Conservation (phyloP, 2,329 filamentous ascomycete species). For the Fusarium falciforme region DNA sequence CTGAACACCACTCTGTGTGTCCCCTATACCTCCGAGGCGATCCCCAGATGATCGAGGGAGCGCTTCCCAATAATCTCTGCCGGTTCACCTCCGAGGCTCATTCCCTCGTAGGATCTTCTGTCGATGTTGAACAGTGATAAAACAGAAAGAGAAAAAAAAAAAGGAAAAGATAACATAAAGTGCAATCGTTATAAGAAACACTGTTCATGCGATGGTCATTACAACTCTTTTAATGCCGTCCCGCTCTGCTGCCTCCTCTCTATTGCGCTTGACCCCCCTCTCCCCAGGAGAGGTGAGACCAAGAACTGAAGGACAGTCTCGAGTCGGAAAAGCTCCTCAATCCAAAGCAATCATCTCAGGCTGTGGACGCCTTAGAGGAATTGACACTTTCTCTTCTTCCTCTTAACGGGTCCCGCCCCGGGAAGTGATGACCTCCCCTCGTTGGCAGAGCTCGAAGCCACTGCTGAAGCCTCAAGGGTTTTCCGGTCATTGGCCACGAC, state of each 20-base stretch:
- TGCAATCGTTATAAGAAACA: conserved; percentile 50
- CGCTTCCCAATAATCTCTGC: conserved; percentile 37
- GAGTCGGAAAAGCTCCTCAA: conserved; percentile 28
- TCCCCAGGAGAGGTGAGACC: conserved; percentile 30
- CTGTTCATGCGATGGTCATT: conserved; percentile 55
- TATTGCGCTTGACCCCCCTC: conserved; percentile 22
- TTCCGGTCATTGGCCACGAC: conserved; percentile 85
- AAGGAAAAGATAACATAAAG: conserved; percentile 44
- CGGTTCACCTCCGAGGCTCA: conserved; percentile 29
- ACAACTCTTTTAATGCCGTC: conserved; percentile 52
- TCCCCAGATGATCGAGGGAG: conserved; percentile 31
- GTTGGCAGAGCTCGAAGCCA: conserved; percentile 51
- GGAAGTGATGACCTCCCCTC: conserved; percentile 55
- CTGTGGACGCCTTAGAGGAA: conserved; percentile 69
- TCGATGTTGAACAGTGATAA: conserved; percentile 38
- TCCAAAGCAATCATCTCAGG: conserved; percentile 29
- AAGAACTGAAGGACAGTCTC: conserved; percentile 24
- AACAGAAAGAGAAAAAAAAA: conserved; percentile 22
- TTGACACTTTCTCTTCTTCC: conserved; percentile 87
- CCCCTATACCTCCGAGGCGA: conserved; percentile 31
- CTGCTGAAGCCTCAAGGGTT: conserved; percentile 65
- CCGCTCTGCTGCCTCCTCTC: conserved; percentile 29
- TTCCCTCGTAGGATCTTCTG: conserved; percentile 34
- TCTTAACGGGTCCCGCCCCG: conserved; percentile 67
- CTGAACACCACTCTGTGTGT: conserved; percentile 23